These are phyloP conservation scores for Trichoderma polysporum DNA, from an alignment of 2,329 filamentous ascomycete genomes.

Conservation along the genomic window DNA sequence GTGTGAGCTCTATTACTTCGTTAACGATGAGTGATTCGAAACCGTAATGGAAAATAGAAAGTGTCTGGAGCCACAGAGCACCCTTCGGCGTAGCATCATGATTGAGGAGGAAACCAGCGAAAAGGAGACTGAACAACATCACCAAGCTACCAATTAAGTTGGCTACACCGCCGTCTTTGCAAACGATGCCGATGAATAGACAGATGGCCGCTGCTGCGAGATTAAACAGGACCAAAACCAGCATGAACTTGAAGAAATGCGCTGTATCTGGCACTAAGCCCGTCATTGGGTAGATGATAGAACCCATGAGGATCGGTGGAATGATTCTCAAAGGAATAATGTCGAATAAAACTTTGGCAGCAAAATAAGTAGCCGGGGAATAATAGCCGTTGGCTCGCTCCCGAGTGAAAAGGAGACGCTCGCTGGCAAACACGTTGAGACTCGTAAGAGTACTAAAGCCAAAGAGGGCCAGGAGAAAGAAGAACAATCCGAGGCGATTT, in stretches of 20 bases:
- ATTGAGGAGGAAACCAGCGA: conserved; percentile 91
- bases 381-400: conserved; percentile 98
- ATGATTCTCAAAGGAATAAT: conserved; percentile 92
- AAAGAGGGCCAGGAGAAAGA: conserved; percentile 93
- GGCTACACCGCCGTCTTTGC: conserved; percentile 86
- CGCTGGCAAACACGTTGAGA: conserved; percentile 87
- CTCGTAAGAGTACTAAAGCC: conserved; percentile 96
- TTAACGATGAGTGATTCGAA: conserved; percentile 98
- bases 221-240: conserved; percentile 94
- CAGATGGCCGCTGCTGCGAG: conserved; percentile 90
- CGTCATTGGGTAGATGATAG: conserved; percentile 97
- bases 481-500: conserved; percentile 94
- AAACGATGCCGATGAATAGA: conserved; percentile 93
- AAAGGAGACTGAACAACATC: conserved; percentile 95
- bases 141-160: conserved; percentile 92
- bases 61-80: conserved; percentile 83
- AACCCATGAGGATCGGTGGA: conserved; percentile 90
- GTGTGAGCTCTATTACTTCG: conserved; percentile 84
- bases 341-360: conserved; percentile 96
- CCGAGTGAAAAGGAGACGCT: conserved; percentile 85
- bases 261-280: conserved; percentile 77
- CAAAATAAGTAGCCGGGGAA: conserved; percentile 87
- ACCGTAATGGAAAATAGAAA: conserved; percentile 97
- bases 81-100: conserved; percentile 86
- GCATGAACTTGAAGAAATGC: conserved; percentile 87